These are phyloP conservation scores for Purpureocillium lavendulum DNA, from an alignment of 2,329 filamentous ascomycete species.

Conservation along the genomic window DNA sequence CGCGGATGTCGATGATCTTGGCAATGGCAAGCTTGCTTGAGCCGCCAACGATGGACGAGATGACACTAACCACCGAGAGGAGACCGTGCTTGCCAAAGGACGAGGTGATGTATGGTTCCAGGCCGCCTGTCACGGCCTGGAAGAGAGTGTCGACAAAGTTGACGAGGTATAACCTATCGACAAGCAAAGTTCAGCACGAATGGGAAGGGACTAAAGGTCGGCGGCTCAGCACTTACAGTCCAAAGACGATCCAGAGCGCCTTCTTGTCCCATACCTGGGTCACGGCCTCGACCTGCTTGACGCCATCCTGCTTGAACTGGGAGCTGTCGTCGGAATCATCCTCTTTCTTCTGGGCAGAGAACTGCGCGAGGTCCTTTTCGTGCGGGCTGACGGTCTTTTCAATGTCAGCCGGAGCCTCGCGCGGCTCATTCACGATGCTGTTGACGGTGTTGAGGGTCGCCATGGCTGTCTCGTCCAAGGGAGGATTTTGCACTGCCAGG, in stretches of 20 bases:
- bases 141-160: constrained; percentile 29
- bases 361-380: neutral
- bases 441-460: neutral
- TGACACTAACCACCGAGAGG: constrained; percentile 52
- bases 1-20: constrained; percentile 41
- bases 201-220: too few species aligned
- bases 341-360: constrained; percentile 1
- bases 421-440: neutral
- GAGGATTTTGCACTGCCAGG: too few species aligned
- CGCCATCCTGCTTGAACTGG: constrained; percentile 26
- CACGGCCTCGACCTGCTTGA: constrained; percentile 28
- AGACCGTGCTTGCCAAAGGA: constrained; percentile 57
- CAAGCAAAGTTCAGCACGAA: neutral
- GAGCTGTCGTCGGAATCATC: constrained; percentile 13
- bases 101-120: constrained; percentile 59
- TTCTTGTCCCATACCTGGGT: constrained; percentile 29
- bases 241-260: constrained; percentile 28
- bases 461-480: too few species aligned
- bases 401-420: neutral
- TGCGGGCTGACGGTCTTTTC: neutral
- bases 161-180: constrained; percentile 28
- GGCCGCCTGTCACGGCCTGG: constrained; percentile 30
- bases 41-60: constrained; percentile 38
- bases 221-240: constrained; percentile 27
- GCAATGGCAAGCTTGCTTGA: constrained; percentile 31